Base-by-base conservation (phyloP, 805 yeast genomes). In the Wickerhamiella alocasiicola region DNA sequence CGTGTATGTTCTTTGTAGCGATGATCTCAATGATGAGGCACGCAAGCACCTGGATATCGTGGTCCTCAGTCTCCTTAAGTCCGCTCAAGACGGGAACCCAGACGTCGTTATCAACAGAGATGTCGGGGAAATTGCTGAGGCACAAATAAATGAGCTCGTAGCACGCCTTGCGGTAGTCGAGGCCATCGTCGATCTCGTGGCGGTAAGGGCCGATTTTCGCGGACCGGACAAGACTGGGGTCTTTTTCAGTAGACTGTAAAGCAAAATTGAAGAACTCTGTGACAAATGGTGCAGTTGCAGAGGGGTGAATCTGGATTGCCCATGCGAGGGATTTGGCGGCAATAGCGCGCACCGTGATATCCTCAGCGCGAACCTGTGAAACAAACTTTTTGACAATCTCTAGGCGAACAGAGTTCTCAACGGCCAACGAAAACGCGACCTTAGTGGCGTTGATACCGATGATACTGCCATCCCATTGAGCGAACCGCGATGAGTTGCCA, bases 181-280 rank as follows among this genome's bases (percentile, higher is more conserved):
- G 63, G 0, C 85, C 91, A 48, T 77, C 78, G 51, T 83, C 95
- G 29, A 81, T 71, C 46, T 76, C 75, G 54, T 81, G 87, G 54
- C 81, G 81, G 64, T 79, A 82, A 0, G 94, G 93, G 1, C 95
- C 95, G 73, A 84, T 81, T 35, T 78, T 79, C 25, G 83, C 21
- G n/a, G n/a, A 11, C 31, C 44, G 36, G 7, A 42, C 23, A 9
- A 36, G 36, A n/a, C 29, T 11, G 12, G 9, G 7, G 12, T 42
- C 44, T 12, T 28, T 32, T 6, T 7, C 15, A 9, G 44, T 36
- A 12, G 25, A 41, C 4, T 12, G 21, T 5, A 27, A 20, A 2
- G 39, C 31, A 9, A 24, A 18, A 1, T 18, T 25, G 16, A 41
- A 18, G 11, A 41, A 11, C 13, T 31, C 27, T 3, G 17, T 34